phyloP scores from a whole-genome alignment of 1,284 basidiomycete species.

The Microbotryomycetes sp. region DNA sequence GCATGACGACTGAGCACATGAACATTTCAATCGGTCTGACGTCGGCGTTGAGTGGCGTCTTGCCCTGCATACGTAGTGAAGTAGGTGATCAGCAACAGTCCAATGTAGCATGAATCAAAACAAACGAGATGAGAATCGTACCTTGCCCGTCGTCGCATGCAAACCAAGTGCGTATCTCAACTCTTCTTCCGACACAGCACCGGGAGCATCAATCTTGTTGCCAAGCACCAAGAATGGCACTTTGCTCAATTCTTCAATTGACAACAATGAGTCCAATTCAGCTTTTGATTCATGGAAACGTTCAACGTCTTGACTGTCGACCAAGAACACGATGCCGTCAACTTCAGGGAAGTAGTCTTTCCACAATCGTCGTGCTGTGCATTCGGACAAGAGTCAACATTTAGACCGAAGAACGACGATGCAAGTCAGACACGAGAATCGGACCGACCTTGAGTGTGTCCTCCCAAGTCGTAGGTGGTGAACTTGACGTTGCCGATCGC shows the following conservation, averaged over 20 bases:
- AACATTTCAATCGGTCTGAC: constrained; percentile 98
- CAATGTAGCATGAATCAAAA: background rate
- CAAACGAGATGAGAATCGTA: constrained; percentile 43
- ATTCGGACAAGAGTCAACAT: background rate
- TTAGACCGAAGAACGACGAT: background rate
- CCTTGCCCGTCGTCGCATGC: constrained; percentile 99
- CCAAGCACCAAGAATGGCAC: constrained; percentile 98
- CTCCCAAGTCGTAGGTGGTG: constrained; percentile 97
- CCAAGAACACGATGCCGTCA: constrained; percentile 96
- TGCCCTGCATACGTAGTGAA: constrained; percentile 57
- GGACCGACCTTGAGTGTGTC: constrained; percentile 82
- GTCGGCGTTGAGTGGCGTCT: constrained; percentile 81
- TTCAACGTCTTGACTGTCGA: constrained; percentile 94
- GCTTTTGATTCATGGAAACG: constrained; percentile 94
- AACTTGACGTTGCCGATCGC: constrained; percentile 99
- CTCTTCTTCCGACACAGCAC: constrained; percentile 96
- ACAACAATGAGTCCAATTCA: constrained; percentile 89
- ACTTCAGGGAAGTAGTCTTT: constrained; percentile 99
- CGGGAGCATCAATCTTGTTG: constrained; percentile 99
- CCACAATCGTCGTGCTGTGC: constrained; percentile 89
- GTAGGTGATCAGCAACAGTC: background rate
- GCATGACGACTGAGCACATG: constrained; percentile 99
- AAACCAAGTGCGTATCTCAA: constrained; percentile 89
- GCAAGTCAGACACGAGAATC: background rate
- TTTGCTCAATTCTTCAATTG: constrained; percentile 88